Evolutionary conservation across 129 eudicot species (phyloP).

Genomic region (Flaveria linearis): DNA sequence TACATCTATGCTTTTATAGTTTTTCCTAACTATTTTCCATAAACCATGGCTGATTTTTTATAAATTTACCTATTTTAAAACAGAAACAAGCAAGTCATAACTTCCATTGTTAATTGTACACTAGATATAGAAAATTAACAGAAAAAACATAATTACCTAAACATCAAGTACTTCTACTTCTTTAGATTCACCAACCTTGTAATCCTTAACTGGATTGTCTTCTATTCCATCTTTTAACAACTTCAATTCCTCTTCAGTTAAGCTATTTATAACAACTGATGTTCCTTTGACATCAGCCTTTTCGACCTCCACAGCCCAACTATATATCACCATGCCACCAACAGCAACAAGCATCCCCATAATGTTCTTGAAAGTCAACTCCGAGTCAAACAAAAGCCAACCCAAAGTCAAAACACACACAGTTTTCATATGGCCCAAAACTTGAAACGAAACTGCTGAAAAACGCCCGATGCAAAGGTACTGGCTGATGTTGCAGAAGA

Average conservation of each 20-base stretch:
- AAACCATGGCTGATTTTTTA: background rate
- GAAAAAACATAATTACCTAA: background rate
- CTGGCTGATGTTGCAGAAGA: slow-evolving; percentile 83
- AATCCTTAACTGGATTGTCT: slow-evolving; percentile 38
- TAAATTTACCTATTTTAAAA: background rate
- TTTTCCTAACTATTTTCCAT: background rate
- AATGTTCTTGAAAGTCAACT: slow-evolving; percentile 69
- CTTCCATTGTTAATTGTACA: slow-evolving; percentile 1
- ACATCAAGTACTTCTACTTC: slow-evolving; percentile 22
- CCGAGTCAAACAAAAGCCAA: slow-evolving; percentile 78
- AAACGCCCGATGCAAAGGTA: slow-evolving; percentile 85
- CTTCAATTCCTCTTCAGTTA: slow-evolving; percentile 74
- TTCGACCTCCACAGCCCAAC: slow-evolving; percentile 81
- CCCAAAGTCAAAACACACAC: slow-evolving; percentile 73
- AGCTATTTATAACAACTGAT: slow-evolving; percentile 42
- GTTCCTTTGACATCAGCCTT: slow-evolving; percentile 36
- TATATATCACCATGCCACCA: slow-evolving; percentile 76
- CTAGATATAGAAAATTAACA: background rate
- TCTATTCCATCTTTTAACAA: slow-evolving; percentile 63
- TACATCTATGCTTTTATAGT: background rate
- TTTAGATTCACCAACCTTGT: slow-evolving; percentile 45
- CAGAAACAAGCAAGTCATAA: background rate
- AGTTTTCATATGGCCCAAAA: slow-evolving; percentile 87
- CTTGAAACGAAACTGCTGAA: slow-evolving; percentile 84
- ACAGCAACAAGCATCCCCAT: slow-evolving; percentile 73